A percentile compares a stretch with the other conserved stretches of the same genome.
These are phyloP conservation scores for Patellifolia procumbens DNA, from an alignment of 179 eudicot genomes.

Conservation along the genomic window DNA sequence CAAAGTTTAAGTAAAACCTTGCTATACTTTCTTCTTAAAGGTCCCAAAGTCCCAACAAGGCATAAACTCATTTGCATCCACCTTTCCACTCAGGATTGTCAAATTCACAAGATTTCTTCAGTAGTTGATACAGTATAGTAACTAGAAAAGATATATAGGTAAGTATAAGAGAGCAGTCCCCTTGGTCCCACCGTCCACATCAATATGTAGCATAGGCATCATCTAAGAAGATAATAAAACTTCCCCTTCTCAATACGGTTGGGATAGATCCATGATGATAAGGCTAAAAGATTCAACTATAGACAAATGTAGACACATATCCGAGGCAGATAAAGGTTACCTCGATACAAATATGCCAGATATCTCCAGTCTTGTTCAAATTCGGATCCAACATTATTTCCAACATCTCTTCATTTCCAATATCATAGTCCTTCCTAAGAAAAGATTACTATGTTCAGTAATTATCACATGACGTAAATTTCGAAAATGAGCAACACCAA, in stretches of 20 bases:
- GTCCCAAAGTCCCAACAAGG: not conserved
- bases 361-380: slow-evolving; percentile 81
- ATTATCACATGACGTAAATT: not conserved
- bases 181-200: not conserved
- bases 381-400: slow-evolving; percentile 72
- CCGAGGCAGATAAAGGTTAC: slow-evolving; percentile 37
- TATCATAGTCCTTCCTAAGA: slow-evolving; percentile 44
- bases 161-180: not conserved
- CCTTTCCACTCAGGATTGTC: not conserved
- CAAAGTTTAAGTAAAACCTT: too few relatives aligned
- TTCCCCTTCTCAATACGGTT: not conserved
- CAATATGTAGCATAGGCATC: not conserved
- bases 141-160: too few relatives aligned
- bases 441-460: slow-evolving; percentile 9
- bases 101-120: not conserved
- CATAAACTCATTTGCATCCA: not conserved
- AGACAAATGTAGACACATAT: not conserved
- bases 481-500: not conserved
- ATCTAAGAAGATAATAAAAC: not conserved
- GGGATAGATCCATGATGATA: not conserved
- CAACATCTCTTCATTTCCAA: slow-evolving; percentile 45
- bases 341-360: slow-evolving; percentile 94
- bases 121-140: not conserved
- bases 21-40: not conserved
- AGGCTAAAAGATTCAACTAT: not conserved